phyloP scores from a whole-genome alignment of 768 basidiomycete species.

The Phaeotremella skinneri region DNA sequence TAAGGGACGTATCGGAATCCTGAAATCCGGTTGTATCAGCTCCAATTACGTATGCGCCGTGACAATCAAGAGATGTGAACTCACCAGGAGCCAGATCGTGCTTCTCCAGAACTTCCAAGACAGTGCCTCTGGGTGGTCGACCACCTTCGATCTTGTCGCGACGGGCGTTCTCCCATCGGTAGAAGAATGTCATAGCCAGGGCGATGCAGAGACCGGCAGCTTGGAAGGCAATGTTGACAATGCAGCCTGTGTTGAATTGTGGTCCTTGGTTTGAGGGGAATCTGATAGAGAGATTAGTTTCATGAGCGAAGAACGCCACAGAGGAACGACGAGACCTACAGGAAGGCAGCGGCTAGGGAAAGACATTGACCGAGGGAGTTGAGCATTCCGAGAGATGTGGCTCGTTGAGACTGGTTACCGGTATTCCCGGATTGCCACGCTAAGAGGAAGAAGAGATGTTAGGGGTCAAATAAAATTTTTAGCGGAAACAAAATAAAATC shows the following conservation, averaged over 20 bases:
- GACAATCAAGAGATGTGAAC: not conserved
- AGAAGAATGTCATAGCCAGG: conserved; percentile 48
- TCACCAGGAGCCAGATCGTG: conserved; percentile 43
- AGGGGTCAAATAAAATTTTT: conserved; percentile 7
- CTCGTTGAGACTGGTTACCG: conserved; percentile 49
- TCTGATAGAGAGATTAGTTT: conserved; percentile 24
- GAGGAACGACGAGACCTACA: conserved; percentile 25
- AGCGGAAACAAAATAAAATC: not conserved
- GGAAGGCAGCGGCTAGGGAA: conserved; percentile 40
- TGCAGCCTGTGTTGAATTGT: conserved; percentile 47
- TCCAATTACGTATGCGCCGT: not conserved
- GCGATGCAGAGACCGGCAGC: conserved; percentile 47
- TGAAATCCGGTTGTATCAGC: not conserved
- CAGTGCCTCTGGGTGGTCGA: conserved; percentile 35
- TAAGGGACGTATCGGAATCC: conserved; percentile 24
- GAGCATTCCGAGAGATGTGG: conserved; percentile 53
- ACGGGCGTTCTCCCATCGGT: conserved; percentile 50
- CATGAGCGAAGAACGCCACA: conserved; percentile 28
- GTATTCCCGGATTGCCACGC: conserved; percentile 50
- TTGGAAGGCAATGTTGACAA: conserved; percentile 53
- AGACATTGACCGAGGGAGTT: conserved; percentile 53
- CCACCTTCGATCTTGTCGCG: conserved; percentile 51
- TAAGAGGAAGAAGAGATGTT: conserved; percentile 9
- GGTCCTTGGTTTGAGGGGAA: conserved; percentile 52
- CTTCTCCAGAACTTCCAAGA: conserved; percentile 35